phyloP scores from a whole-genome alignment of 2,329 filamentous ascomycete species.

The Penicillium sp. region DNA sequence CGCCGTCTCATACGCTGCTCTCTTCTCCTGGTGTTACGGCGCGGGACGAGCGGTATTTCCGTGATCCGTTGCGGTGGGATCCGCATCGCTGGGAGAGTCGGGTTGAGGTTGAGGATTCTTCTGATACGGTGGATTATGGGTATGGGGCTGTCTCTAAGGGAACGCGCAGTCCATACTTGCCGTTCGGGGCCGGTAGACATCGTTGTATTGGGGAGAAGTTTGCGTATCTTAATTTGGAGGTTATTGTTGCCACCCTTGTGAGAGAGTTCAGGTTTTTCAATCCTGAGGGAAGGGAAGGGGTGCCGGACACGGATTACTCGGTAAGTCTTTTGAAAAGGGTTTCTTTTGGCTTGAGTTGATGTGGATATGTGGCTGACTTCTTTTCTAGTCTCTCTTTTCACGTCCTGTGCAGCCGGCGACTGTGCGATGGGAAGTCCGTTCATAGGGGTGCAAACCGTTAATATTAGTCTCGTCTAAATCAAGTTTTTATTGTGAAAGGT shows the following conservation, averaged over 20 bases:
- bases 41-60: constrained; percentile 61
- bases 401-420: constrained; percentile 27
- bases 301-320: constrained; percentile 66
- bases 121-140: constrained; percentile 62
- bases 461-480: not conserved
- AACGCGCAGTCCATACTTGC: constrained; percentile 63
- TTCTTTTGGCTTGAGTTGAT: constrained; percentile 25
- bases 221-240: constrained; percentile 67
- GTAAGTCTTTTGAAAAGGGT: constrained; percentile 34
- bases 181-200: constrained; percentile 71
- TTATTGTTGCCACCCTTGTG: constrained; percentile 64
- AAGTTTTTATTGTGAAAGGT: not conserved
- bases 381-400: constrained; percentile 29
- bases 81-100: constrained; percentile 61
- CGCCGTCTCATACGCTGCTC: constrained; percentile 73
- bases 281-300: constrained; percentile 53
- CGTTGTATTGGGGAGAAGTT: constrained; percentile 76
- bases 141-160: constrained; percentile 63
- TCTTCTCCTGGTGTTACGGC: constrained; percentile 72
- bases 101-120: constrained; percentile 43
- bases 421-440: constrained; percentile 23
- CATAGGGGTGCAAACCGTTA: not conserved
- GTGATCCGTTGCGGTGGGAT: constrained; percentile 59
- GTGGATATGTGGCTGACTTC: not conserved
- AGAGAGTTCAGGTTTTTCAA: constrained; percentile 62